phyloP scores from a whole-genome alignment of 176 grass and related monocot species.

The Bonia amplexicaulis region DNA sequence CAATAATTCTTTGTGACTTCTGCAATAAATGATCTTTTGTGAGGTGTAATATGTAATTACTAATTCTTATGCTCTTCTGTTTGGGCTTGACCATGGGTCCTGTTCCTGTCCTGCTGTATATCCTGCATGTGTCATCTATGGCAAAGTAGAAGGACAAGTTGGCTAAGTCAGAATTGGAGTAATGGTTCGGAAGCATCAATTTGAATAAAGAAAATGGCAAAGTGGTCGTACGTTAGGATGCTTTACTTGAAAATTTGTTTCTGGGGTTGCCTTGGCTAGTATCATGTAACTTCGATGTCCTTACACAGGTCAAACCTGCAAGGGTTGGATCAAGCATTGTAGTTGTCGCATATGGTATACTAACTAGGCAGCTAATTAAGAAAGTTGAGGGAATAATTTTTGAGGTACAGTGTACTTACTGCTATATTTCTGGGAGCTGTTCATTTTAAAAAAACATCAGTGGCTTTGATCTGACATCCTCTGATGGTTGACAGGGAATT shows the following conservation, averaged over 20 bases:
- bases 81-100: neutral
- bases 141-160: conserved; percentile 39
- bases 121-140: conserved; percentile 11
- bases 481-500: conserved; percentile 41
- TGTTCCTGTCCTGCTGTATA: too few relatives aligned
- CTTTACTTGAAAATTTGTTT: conserved; percentile 21
- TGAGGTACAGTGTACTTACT: conserved; percentile 35
- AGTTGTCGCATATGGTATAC: conserved; percentile 70
- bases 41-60: neutral
- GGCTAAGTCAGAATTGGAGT: conserved; percentile 35
- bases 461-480: conserved; percentile 2
- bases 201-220: conserved; percentile 73
- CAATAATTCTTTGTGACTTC: neutral
- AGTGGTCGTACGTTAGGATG: conserved; percentile 60
- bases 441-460: neutral
- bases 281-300: conserved; percentile 9
- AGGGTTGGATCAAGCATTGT: conserved; percentile 87
- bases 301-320: conserved; percentile 76
- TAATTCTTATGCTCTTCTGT: conserved; percentile 19
- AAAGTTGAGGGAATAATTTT: conserved; percentile 73
- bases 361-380: conserved; percentile 62
- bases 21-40: neutral
- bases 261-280: neutral
- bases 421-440: neutral
- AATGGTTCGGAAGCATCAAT: conserved; percentile 58